Evolutionary conservation across 768 basidiomycete species (phyloP).

Genomic region (Leucogyrophana mollusca): DNA sequence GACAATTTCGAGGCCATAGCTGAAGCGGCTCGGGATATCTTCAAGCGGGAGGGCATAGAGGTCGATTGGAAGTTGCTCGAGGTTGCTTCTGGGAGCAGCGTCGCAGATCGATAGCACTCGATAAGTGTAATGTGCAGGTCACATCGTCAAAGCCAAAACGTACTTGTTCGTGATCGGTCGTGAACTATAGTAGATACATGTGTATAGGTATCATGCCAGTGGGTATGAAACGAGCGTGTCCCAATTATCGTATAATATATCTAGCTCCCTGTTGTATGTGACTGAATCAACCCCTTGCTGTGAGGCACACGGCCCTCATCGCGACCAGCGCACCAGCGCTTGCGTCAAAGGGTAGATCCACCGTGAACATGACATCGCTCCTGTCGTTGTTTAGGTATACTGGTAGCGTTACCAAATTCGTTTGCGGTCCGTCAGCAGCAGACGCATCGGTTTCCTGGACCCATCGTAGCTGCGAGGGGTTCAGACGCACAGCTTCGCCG

Average conservation of each 20-base stretch:
- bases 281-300: constrained; percentile 60
- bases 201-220: constrained; percentile 22
- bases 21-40: constrained; percentile 73
- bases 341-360: constrained; percentile 76
- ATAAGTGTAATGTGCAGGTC: constrained; percentile 4
- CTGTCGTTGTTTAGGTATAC: constrained; percentile 92
- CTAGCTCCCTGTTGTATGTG: neutral
- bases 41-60: constrained; percentile 66
- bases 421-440: constrained; percentile 17
- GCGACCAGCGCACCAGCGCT: constrained; percentile 69
- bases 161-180: constrained; percentile 19
- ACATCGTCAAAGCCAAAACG: neutral
- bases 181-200: constrained; percentile 16
- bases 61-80: constrained; percentile 90
- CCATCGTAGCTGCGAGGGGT: constrained; percentile 87
- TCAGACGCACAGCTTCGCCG: constrained; percentile 75
- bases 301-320: constrained; percentile 88
- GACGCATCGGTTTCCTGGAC: constrained; percentile 55
- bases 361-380: constrained; percentile 87
- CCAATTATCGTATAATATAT: too few relatives aligned
- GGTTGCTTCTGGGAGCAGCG: constrained; percentile 48
- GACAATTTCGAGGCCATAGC: constrained; percentile 82
- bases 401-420: constrained; percentile 71
- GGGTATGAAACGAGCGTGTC: constrained; percentile 18
- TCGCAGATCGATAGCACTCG: constrained; percentile 14